Base-by-base conservation (phyloP, 495 filamentous ascomycete species). In the Gamarada debralockiae region DNA sequence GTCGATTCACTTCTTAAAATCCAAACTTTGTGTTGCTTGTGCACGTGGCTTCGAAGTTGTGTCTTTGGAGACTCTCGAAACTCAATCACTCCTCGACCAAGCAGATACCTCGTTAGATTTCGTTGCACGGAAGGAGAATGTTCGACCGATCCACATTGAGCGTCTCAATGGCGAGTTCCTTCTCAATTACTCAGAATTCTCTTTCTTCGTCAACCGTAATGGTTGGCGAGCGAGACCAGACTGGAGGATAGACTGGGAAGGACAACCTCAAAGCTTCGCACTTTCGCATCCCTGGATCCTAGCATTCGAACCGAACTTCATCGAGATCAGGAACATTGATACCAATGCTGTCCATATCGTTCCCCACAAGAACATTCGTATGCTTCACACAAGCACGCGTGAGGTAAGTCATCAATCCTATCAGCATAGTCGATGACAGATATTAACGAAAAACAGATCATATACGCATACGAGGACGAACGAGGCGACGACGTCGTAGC, bases 71-170 rank as follows among this genome's bases (percentile, higher is more conserved):
- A 99, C 93, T 0, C 86, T 96, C 15, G 95, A 97, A 70, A 96
- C 91, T 7, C 95, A 99, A 70, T 92, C 91, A 24, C 79, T 99
- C 40, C 83, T 99, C 50, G 95, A 99, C 65, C 93, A 97, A 67
- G 95, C 95, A 50, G 95, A 99, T 69, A 99, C 95, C 2, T 96
- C 91, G 23, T 81, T 99, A 48, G 95, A 99, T 66, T 96, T 99
- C 60, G 92, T 97, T 27, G 84, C 89, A 37, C 82, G 89, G 33
- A 91, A 92, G 62, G 93, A 98, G 65, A 89, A 86, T 59, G 86
- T 93, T 56, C 88, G 90, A 65, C 92, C 95, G n/a, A 93, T 99
- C 54, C 90, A 96, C 60, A 97, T 99, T 64, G 95, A 97, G 66
- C 85, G 95, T 17, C 82, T 97, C 61, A 90, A 92, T 57, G 90